Base-by-base conservation (phyloP, 257 asterid genomes). In the Marsdenia floribunda region DNA sequence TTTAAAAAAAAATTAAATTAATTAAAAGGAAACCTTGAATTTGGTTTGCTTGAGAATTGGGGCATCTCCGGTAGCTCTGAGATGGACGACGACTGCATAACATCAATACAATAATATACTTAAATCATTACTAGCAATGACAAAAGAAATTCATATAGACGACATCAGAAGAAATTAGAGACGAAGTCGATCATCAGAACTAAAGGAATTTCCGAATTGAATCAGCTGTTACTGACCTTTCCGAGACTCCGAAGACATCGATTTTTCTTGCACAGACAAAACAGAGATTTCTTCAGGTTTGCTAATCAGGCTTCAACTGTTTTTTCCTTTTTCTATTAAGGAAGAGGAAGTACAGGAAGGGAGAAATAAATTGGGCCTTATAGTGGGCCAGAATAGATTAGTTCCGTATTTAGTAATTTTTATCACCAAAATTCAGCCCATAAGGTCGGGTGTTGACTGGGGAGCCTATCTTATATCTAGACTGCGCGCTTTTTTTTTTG, bases 61-160 rank as follows among this genome's bases (percentile, higher is more conserved):
- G 19, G 97, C 97, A 49, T 94, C 98, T 10, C 98, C 99, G 49
- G 99, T 94, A 22, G 97, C 97, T 80, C 99, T 87, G 59, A 94
- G 88, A 79, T 90, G 97, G 81, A 94, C 90, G 22, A 94, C 95
- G 77, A 94, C 99, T 94, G 86, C 82, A 80, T 35, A 68, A 76
- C 60, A 76, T 44, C 38, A 47, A 55, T 50, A 22, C 9, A 57
- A 54, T 24, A 70, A 7, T 5, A 13, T 0, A 2, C 15, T 44
- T 8, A 7, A 44, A 19, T 4, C 9, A 54, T 26, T 40, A 3
- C 24, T 22, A n/a, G 0, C 52, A n/a, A 4, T 47, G 60, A 54
- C 61, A 16, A 24, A 58, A 42, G 44, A 52, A 33, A 68, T 14
- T 2, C 29, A 10, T 7, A 8, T 8, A 13, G 3, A 50, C 22